These are phyloP conservation scores for Chaetothyriales sp. DNA, from an alignment of 2,329 filamentous ascomycete genomes.

Conservation along the genomic window DNA sequence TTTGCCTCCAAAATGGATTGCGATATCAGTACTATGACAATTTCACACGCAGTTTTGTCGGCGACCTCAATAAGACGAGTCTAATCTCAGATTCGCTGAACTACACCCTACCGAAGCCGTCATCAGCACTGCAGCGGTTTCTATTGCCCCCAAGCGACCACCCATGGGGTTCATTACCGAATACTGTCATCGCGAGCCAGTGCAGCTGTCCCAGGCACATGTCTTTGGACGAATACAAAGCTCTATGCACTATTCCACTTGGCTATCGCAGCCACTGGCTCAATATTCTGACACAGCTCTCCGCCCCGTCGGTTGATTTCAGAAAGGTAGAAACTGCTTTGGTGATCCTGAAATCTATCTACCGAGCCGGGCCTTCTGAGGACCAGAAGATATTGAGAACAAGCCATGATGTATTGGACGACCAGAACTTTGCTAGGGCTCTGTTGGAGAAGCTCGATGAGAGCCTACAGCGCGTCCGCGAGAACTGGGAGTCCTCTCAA, in stretches of 20 bases:
- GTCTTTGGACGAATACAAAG: constrained; percentile 39
- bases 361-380: constrained; percentile 21
- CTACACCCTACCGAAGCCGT: constrained; percentile 10
- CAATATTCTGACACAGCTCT: constrained; percentile 40
- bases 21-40: constrained; percentile 23
- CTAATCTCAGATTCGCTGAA: not conserved
- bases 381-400: constrained; percentile 5
- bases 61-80: not conserved
- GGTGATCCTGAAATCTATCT: constrained; percentile 32
- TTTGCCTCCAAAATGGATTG: constrained; percentile 35
- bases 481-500: constrained; percentile 38
- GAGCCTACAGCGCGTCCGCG: constrained; percentile 23
- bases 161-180: constrained; percentile 22
- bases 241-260: constrained; percentile 34
- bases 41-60: not conserved
- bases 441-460: constrained; percentile 23
- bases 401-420: constrained; percentile 16
- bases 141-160: constrained; percentile 20
- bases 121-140: constrained; percentile 26
- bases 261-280: constrained; percentile 39
- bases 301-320: constrained; percentile 34
- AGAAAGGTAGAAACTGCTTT: constrained; percentile 34
- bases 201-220: constrained; percentile 34
- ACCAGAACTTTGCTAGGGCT: constrained; percentile 13
- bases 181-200: constrained; percentile 39